Evolutionary conservation across 352 stramenopile species (phyloP).

Genomic region (Pilasporangium apinafurcum): DNA sequence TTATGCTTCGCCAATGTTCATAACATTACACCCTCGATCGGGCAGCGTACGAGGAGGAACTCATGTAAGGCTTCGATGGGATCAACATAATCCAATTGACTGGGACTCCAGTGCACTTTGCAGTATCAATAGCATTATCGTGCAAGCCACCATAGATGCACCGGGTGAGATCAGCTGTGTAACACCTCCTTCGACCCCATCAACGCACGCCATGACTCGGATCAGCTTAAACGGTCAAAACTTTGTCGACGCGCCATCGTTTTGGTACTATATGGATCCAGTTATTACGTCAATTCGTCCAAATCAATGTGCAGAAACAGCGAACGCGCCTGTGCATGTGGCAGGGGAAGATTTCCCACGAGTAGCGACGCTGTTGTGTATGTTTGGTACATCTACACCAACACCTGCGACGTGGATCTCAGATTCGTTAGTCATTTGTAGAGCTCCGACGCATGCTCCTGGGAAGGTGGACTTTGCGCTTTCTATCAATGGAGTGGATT

Average conservation of each 20-base stretch:
- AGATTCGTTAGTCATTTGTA: constrained; percentile 13
- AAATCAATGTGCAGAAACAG: constrained; percentile 9
- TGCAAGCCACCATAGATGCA: constrained; percentile 2
- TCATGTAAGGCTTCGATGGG: constrained; percentile 14
- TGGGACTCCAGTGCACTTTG: constrained; percentile 6
- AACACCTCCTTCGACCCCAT: background rate
- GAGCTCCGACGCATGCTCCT: constrained; percentile 13
- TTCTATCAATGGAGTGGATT: constrained; percentile 50
- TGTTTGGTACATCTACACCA: constrained; percentile 20
- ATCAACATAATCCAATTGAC: background rate
- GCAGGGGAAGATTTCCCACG: constrained; percentile 20
- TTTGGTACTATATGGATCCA: constrained; percentile 34
- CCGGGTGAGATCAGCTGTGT: constrained; percentile 2
- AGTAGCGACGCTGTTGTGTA: constrained; percentile 27
- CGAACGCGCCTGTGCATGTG: constrained; percentile 11
- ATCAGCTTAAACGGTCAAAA: constrained; percentile 36
- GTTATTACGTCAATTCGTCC: constrained; percentile 15
- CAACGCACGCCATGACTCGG: background rate
- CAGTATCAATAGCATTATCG: constrained; percentile 12
- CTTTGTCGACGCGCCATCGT: constrained; percentile 21
- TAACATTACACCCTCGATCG: constrained; percentile 2
- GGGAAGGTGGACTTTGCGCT: constrained; percentile 22
- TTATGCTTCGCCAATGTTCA: constrained; percentile 11
- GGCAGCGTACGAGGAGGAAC: constrained; percentile 19
- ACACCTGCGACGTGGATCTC: constrained; percentile 21